Evolutionary conservation across 139 green algal species (phyloP).

Genomic region (Closterium sp.): DNA sequence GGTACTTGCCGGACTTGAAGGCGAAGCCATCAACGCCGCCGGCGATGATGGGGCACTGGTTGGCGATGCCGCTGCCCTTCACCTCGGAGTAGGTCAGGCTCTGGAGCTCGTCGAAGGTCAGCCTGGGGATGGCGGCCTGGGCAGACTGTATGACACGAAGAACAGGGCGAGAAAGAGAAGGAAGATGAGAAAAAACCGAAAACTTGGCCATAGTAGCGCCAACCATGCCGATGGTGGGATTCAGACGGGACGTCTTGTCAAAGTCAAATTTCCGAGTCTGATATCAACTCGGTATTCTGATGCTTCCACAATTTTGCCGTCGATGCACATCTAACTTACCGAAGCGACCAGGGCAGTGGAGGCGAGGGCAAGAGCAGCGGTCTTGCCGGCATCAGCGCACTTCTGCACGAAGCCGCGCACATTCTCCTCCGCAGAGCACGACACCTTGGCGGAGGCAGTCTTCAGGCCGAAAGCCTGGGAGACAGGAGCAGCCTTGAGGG

Average conservation of each 20-base stretch:
- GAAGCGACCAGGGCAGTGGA: conserved; percentile 18
- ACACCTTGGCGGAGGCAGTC: not conserved
- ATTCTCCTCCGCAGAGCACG: conserved; percentile 25
- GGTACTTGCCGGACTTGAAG: conserved; percentile 77
- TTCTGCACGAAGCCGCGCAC: conserved; percentile 30
- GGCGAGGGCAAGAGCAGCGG: conserved; percentile 25
- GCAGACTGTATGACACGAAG: not conserved
- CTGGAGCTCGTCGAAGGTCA: conserved; percentile 95
- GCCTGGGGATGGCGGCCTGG: not conserved
- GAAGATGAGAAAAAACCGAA: no score
- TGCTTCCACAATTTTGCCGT: no score
- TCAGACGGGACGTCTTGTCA: no score
- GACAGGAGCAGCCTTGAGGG: not conserved
- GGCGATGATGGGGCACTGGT: conserved; percentile 93
- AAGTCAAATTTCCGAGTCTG: no score
- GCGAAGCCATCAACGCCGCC: conserved; percentile 36
- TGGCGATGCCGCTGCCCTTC: conserved; percentile 93
- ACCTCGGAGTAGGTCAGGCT: no score
- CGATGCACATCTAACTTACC: no score
- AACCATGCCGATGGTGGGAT: no score
- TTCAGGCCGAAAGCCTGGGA: conserved; percentile 17
- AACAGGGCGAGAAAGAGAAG: no score
- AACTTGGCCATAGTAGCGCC: no score
- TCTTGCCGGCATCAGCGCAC: conserved; percentile 35
- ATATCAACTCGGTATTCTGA: no score